Evolutionary conservation across 202 grass and related monocot genomes (phyloP).

Genomic region (Miscanthus sacchariflorus): DNA sequence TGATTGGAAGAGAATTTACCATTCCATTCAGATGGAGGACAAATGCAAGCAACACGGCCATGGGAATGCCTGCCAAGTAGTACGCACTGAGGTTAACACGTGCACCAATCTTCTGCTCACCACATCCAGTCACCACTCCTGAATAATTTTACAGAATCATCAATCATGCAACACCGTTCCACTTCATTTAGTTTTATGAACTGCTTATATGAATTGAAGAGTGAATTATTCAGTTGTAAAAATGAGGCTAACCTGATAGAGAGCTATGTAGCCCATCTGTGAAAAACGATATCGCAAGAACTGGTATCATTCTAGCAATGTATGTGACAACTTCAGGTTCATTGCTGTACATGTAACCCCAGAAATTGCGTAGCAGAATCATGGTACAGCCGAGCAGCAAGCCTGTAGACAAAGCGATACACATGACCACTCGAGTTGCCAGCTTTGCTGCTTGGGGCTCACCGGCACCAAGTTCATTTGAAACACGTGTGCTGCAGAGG

Average conservation of each 20-base stretch:
- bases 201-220: background rate
- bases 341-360: conserved; percentile 15
- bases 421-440: conserved; percentile 10
- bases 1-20: background rate
- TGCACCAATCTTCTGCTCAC: conserved; percentile 34
- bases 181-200: background rate
- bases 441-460: conserved; percentile 19
- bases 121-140: conserved; percentile 38
- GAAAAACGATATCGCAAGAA: conserved; percentile 32
- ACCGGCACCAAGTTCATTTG: conserved; percentile 22
- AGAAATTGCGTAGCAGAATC: conserved; percentile 24
- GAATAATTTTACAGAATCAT: background rate
- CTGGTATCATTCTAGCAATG: conserved; percentile 21
- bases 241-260: background rate
- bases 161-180: background rate
- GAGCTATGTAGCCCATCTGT: background rate
- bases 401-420: conserved; percentile 13
- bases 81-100: conserved; percentile 20
- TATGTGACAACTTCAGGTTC: conserved; percentile 17
- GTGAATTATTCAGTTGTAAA: background rate
- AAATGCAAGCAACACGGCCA: conserved; percentile 40
- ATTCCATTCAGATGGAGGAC: conserved; percentile 56
- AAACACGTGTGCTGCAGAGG: conserved; percentile 24
- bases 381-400: background rate
- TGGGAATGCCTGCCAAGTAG: conserved; percentile 39